Conservation (phyloP, 306 rosid species). For the Ormosia semicastrata region DNA sequence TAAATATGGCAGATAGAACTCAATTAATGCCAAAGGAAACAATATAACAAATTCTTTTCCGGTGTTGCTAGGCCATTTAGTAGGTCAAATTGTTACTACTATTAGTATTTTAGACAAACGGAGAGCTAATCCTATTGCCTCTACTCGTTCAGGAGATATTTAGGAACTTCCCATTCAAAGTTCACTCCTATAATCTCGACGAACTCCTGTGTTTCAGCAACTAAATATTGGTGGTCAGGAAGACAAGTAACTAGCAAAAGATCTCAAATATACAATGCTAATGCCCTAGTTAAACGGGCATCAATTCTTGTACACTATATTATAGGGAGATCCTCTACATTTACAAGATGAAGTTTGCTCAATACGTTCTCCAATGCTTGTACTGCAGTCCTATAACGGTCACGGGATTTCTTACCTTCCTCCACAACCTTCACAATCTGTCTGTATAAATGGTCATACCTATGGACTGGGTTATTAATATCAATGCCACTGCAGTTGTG, state of each 20-base stretch:
- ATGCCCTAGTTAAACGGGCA: background rate
- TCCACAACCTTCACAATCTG: slow-evolving; percentile 67
- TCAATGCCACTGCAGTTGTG: slow-evolving; percentile 48
- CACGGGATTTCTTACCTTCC: slow-evolving; percentile 65
- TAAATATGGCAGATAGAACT: too few species aligned
- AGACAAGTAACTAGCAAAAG: background rate
- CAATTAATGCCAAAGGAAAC: too few species aligned
- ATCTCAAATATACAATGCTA: background rate
- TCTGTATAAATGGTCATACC: slow-evolving; percentile 60
- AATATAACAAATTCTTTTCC: too few species aligned
- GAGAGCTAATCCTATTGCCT: background rate
- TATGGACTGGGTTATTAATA: slow-evolving; percentile 54
- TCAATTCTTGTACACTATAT: background rate
- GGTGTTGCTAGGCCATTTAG: too few species aligned
- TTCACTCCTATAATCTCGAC: background rate
- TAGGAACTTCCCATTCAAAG: background rate
- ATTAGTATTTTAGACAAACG: background rate
- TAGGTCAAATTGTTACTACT: too few species aligned
- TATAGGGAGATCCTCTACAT: slow-evolving; percentile 19
- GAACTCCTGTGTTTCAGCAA: background rate
- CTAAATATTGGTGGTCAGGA: background rate
- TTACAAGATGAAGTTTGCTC: slow-evolving; percentile 51
- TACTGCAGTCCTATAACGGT: slow-evolving; percentile 39
- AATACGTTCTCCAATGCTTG: slow-evolving; percentile 52
- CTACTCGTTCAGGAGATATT: background rate